A percentile compares a stretch with the other conserved stretches of the same genome.
phyloP scores from a whole-genome alignment of 495 filamentous ascomycete species.

The Neurospora sp. region DNA sequence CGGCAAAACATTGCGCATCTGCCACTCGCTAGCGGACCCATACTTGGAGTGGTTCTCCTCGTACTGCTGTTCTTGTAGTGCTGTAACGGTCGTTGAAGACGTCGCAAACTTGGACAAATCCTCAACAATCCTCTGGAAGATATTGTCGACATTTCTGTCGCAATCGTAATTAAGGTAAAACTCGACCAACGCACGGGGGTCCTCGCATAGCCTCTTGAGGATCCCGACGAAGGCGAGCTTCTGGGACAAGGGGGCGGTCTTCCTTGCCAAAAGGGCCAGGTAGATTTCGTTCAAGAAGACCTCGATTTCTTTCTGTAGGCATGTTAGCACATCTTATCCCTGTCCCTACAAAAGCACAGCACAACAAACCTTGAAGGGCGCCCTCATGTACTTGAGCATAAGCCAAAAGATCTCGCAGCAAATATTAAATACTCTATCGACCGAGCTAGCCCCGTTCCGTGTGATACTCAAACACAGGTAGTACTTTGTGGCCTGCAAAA shows the following conservation, averaged over 20 bases:
- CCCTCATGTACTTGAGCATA: conserved; percentile 87
- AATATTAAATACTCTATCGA: conserved; percentile 85
- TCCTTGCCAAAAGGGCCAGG: conserved; percentile 81
- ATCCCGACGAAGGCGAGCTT: conserved; percentile 87
- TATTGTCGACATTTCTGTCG: conserved; percentile 89
- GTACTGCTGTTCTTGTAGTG: conserved; percentile 72
- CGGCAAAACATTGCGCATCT: conserved; percentile 69
- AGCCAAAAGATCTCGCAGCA: conserved; percentile 97
- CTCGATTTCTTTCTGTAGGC: conserved; percentile 79
- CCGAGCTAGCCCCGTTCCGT: conserved; percentile 87
- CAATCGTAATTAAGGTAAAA: conserved; percentile 99
- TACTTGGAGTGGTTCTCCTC: conserved; percentile 63
- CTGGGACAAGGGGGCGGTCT: conserved; percentile 75
- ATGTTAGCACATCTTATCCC: conserved; percentile 5
- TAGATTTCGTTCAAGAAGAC: conserved; percentile 98
- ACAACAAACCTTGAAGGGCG: conserved; percentile 71
- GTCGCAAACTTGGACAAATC: conserved; percentile 79
- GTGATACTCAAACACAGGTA: conserved; percentile 91
- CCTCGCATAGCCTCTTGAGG: conserved; percentile 69
- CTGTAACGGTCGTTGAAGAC: conserved; percentile 59
- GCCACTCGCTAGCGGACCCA: conserved; percentile 59
- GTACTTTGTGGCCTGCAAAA: conserved; percentile 92
- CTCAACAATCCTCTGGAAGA: conserved; percentile 91
- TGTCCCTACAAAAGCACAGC: too few relatives aligned
- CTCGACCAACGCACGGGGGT: conserved; percentile 85